Conservation (phyloP, 2,329 filamentous ascomycete species). For the Pseudocercospora cruenta region DNA sequence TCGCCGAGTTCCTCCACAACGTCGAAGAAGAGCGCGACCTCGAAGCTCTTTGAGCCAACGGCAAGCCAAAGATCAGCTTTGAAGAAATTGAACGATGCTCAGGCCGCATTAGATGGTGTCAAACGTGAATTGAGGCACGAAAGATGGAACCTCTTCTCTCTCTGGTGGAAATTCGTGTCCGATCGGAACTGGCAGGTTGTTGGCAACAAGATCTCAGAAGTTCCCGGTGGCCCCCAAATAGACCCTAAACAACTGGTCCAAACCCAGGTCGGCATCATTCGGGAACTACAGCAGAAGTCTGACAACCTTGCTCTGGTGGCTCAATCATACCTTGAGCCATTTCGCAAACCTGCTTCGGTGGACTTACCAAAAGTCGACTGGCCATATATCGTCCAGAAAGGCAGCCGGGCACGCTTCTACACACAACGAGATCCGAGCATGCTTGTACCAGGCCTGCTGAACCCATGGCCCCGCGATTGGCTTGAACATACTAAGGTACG, state of each 20-base stretch:
- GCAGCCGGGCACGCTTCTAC: not conserved
- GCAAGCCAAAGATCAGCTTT: not conserved
- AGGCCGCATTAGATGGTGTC: not conserved
- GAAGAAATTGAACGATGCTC: not conserved
- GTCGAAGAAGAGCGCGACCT: not conserved
- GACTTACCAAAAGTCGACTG: not conserved
- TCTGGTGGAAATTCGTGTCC: conserved; percentile 11
- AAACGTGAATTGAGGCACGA: not conserved
- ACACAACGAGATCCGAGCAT: conserved; percentile 12
- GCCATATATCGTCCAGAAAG: conserved; percentile 5
- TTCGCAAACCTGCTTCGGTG: not conserved
- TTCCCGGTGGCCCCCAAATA: not conserved
- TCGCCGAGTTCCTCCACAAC: not conserved
- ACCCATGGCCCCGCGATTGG: conserved; percentile 16
- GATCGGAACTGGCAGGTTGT: conserved; percentile 1
- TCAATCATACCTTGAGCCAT: too few relatives aligned
- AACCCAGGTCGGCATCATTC: too few relatives aligned
- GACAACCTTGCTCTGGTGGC: too few relatives aligned
- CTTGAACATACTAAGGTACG: not conserved
- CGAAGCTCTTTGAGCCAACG: not conserved
- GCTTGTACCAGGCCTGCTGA: conserved; percentile 1
- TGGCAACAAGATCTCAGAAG: not conserved
- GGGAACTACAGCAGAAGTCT: too few relatives aligned
- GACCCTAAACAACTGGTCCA: not conserved
- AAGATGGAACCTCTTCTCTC: conserved; percentile 10